These are phyloP conservation scores for Zasmidium angulare DNA, from an alignment of 2,329 filamentous ascomycete species.

Conservation along the genomic window DNA sequence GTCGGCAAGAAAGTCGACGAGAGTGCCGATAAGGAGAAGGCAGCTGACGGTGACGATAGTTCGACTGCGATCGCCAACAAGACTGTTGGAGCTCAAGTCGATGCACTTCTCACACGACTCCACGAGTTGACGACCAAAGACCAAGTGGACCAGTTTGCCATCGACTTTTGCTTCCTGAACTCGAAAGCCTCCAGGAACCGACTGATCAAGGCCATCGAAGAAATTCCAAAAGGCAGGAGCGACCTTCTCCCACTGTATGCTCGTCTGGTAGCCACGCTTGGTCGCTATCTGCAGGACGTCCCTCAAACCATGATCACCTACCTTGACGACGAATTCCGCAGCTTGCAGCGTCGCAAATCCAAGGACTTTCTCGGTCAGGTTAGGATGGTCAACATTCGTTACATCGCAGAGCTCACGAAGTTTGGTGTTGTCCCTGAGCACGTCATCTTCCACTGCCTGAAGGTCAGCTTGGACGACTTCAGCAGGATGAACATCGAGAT, in stretches of 20 bases:
- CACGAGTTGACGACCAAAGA: slow-evolving; percentile 92
- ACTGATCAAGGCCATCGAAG: slow-evolving; percentile 86
- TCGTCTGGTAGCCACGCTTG: slow-evolving; percentile 88
- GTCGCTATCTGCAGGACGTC: slow-evolving; percentile 92
- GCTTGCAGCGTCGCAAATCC: slow-evolving; percentile 91
- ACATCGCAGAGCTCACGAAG: slow-evolving; percentile 94
- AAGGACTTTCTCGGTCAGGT: slow-evolving; percentile 97
- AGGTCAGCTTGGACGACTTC: slow-evolving; percentile 95
- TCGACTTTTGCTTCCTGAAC: slow-evolving; percentile 97
- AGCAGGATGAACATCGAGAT: slow-evolving; percentile 99
- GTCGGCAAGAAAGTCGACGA: slow-evolving; percentile 71
- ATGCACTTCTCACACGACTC: slow-evolving; percentile 81
- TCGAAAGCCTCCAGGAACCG: slow-evolving; percentile 97
- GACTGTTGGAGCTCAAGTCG: slow-evolving; percentile 94
- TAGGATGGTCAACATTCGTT: slow-evolving; percentile 91
- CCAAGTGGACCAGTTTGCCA: slow-evolving; percentile 82
- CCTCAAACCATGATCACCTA: slow-evolving; percentile 87
- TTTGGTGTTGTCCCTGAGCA: slow-evolving; percentile 98
- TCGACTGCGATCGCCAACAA: slow-evolving; percentile 97
- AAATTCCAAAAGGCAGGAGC: slow-evolving; percentile 89
- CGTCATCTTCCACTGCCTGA: slow-evolving; percentile 97
- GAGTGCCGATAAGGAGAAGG: slow-evolving; percentile 52
- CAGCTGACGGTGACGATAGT: slow-evolving; percentile 68
- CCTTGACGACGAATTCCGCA: slow-evolving; percentile 94
- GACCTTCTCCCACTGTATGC: slow-evolving; percentile 90